Percentiles rank a stretch among this genome's conserved stretches.
Conservation (phyloP, 1,284 basidiomycete genomes). For the Sporisorium scitamineum region DNA sequence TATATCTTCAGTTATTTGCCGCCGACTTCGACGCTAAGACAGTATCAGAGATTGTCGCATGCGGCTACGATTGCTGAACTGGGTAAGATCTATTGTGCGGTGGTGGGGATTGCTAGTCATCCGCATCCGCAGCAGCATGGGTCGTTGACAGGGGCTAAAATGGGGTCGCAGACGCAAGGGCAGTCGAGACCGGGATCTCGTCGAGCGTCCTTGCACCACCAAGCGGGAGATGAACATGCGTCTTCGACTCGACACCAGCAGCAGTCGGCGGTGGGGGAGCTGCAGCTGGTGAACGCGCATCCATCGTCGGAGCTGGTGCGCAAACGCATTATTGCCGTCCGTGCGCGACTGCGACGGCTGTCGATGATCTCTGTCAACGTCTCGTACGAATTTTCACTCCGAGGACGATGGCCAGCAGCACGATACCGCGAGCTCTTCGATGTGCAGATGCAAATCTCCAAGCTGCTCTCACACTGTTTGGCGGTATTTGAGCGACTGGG, state of each 20-base stretch:
- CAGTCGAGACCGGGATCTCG: conserved; percentile 13
- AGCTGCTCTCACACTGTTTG: conserved; percentile 74
- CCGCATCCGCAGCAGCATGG: conserved; percentile 21
- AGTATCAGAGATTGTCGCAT: conserved; percentile 70
- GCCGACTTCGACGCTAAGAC: conserved; percentile 69
- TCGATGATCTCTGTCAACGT: conserved; percentile 68
- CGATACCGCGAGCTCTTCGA: conserved; percentile 54
- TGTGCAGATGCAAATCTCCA: conserved; percentile 58
- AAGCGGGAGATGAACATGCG: not conserved
- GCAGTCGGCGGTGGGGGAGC: not conserved
- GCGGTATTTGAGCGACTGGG: conserved; percentile 47
- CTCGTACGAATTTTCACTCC: conserved; percentile 68
- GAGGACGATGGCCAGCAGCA: conserved; percentile 62
- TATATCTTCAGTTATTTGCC: conserved; percentile 66
- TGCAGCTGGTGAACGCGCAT: conserved; percentile 20
- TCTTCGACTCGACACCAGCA: not conserved
- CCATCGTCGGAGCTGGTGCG: conserved; percentile 37
- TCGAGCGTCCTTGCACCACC: conserved; percentile 12
- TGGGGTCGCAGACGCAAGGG: not conserved
- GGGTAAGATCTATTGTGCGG: conserved; percentile 70
- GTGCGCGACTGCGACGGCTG: conserved; percentile 69
- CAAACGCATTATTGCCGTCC: conserved; percentile 62
- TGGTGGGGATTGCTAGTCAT: conserved; percentile 68
- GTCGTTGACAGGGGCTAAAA: not conserved
- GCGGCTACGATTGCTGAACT: conserved; percentile 69